These are phyloP conservation scores for Kalmanozyma brasiliensis DNA, from an alignment of 1,284 basidiomycete genomes.

Conservation along the genomic window DNA sequence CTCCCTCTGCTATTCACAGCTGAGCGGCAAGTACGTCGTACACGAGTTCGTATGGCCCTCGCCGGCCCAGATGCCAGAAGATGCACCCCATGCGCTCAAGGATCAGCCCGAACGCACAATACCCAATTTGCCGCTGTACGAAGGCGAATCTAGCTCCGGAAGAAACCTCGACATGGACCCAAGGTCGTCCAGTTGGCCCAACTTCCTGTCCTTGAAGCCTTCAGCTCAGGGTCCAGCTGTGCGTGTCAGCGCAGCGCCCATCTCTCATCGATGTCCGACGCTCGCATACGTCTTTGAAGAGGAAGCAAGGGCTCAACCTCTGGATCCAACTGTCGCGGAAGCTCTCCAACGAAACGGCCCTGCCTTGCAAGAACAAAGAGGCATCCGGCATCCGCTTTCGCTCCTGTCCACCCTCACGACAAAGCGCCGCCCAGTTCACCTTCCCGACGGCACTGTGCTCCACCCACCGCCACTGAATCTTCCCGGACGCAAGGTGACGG, in stretches of 20 bases:
- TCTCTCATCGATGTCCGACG: slow-evolving; percentile 63
- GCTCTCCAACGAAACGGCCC: slow-evolving; percentile 54
- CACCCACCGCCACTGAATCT: slow-evolving; percentile 57
- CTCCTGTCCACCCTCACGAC: slow-evolving; percentile 49
- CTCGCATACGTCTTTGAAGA: slow-evolving; percentile 64
- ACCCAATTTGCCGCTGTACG: slow-evolving; percentile 56
- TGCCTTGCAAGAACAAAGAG: slow-evolving; percentile 45
- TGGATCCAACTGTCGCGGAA: slow-evolving; percentile 43
- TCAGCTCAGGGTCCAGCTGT: slow-evolving; percentile 36
- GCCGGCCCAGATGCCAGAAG: slow-evolving; percentile 7
- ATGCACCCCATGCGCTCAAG: slow-evolving; percentile 14
- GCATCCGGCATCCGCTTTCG: slow-evolving; percentile 60
- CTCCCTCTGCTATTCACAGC: slow-evolving; percentile 59
- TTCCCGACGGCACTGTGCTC: slow-evolving; percentile 60
- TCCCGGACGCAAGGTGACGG: slow-evolving; percentile 60
- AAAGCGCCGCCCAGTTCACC: slow-evolving; percentile 44
- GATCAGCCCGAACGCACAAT: slow-evolving; percentile 35
- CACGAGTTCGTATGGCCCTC: slow-evolving; percentile 64
- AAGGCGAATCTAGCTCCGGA: slow-evolving; percentile 54
- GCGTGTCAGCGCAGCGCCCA: slow-evolving; percentile 61
- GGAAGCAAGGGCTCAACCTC: slow-evolving; percentile 35
- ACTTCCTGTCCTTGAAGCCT: slow-evolving; percentile 43
- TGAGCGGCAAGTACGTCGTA: slow-evolving; percentile 60
- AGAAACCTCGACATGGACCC: slow-evolving; percentile 54
- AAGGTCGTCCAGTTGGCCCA: slow-evolving; percentile 53